Conservation (phyloP, 306 rosid species). For the Parietaria judaica region DNA sequence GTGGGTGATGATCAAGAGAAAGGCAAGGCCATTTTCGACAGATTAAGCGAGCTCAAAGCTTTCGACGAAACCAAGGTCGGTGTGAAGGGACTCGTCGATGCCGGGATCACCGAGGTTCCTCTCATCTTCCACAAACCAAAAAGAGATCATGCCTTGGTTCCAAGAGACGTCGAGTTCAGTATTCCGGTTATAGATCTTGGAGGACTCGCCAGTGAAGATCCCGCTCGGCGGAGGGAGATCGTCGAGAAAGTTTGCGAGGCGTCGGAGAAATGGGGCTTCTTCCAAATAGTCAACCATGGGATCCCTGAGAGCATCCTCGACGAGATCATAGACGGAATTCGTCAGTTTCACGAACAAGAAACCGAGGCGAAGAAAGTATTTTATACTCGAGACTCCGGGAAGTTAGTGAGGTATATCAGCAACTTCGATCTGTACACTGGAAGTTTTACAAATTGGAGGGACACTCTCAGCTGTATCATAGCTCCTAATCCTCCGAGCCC, state of each 20-base stretch:
- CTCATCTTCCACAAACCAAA: conserved; percentile 14
- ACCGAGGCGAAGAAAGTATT: conserved; percentile 24
- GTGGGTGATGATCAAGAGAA: not conserved
- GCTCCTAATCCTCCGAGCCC: conserved; percentile 36
- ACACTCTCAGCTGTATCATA: conserved; percentile 12
- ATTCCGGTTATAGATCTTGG: conserved; percentile 42
- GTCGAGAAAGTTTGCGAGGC: conserved; percentile 27
- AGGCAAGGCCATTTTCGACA: conserved; percentile 7
- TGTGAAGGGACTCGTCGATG: conserved; percentile 49
- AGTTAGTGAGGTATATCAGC: conserved; percentile 12
- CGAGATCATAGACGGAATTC: conserved; percentile 24
- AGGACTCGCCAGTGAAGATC: not conserved
- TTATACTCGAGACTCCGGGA: conserved; percentile 18
- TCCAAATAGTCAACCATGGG: conserved; percentile 42
- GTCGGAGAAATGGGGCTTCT: conserved; percentile 38
- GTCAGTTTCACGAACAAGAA: conserved; percentile 34
- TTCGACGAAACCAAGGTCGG: conserved; percentile 46
- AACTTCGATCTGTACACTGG: conserved; percentile 25
- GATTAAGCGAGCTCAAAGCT: conserved; percentile 29
- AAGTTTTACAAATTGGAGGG: conserved; percentile 40
- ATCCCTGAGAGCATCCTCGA: conserved; percentile 22
- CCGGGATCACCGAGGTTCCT: conserved; percentile 33
- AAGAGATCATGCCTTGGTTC: not conserved
- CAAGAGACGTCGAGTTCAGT: not conserved
- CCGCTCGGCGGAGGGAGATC: conserved; percentile 4